phyloP scores from a whole-genome alignment of 805 yeast species.

The Candida peoriensis region DNA sequence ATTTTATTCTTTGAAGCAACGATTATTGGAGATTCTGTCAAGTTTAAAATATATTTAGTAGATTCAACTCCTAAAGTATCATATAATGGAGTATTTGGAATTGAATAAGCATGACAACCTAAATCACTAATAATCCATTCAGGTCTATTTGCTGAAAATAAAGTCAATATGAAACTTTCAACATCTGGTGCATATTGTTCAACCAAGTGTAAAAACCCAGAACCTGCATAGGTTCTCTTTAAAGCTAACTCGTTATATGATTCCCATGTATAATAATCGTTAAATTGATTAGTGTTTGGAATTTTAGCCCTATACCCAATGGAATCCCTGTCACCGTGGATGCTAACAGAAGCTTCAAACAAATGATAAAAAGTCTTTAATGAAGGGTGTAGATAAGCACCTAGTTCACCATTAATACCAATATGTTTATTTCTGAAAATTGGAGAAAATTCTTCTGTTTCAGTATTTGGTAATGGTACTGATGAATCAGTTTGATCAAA shows the following conservation, averaged over 20 bases:
- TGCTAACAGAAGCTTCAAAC: conserved; percentile 37
- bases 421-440: conserved; percentile 42
- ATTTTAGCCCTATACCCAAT: conserved; percentile 39
- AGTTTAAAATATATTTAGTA: conserved; percentile 53
- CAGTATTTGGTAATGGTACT: conserved; percentile 18
- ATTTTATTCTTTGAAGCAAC: conserved; percentile 50
- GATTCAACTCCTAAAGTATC: conserved; percentile 58
- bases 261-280: conserved; percentile 37
- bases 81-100: conserved; percentile 48
- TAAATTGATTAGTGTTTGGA: conserved; percentile 32
- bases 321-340: conserved; percentile 34
- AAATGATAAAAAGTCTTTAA: conserved; percentile 41
- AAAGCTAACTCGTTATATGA: conserved; percentile 37
- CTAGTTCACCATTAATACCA: conserved; percentile 22
- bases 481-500: conserved; percentile 18
- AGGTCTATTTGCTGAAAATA: conserved; percentile 52
- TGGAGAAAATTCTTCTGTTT: conserved; percentile 42
- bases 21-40: conserved; percentile 60
- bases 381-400: conserved; percentile 37
- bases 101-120: conserved; percentile 57
- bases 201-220: conserved; percentile 47
- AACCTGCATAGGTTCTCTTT: conserved; percentile 45
- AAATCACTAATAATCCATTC: conserved; percentile 71
- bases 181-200: conserved; percentile 29
- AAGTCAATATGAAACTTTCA: conserved; percentile 44